Percentiles rank a stretch among this genome's conserved stretches.
Conservation (phyloP, 345 rosid species). For the Gossypium australe region DNA sequence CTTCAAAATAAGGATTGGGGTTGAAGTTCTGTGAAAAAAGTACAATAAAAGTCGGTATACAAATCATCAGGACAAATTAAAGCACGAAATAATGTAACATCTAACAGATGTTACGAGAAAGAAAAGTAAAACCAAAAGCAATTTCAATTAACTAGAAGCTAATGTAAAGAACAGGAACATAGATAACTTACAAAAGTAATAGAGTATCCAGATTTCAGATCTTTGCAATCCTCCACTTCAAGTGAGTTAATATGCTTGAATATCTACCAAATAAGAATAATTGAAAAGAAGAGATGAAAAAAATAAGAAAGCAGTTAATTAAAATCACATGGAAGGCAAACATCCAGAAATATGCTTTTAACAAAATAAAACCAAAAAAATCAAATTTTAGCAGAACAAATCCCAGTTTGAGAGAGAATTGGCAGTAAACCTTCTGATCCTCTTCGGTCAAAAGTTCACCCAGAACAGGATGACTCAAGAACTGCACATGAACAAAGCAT, state of each 20-base stretch:
- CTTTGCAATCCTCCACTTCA: background rate
- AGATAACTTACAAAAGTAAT: background rate
- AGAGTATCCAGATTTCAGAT: background rate
- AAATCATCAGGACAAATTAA: background rate
- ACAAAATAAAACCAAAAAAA: background rate
- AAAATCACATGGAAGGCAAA: background rate
- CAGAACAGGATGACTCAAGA: background rate
- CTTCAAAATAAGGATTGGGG: constrained; percentile 77
- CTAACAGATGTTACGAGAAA: background rate
- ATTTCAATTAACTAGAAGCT: background rate
- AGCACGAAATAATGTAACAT: background rate
- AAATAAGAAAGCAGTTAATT: background rate
- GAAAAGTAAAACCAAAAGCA: background rate
- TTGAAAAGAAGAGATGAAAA: background rate
- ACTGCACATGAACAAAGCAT: background rate
- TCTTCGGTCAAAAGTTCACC: background rate
- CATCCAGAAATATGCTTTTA: background rate
- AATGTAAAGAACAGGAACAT: background rate
- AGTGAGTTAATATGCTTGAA: background rate
- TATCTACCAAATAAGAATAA: background rate
- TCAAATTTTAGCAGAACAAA: background rate
- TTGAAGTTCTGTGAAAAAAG: constrained; percentile 52
- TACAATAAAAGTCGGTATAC: background rate
- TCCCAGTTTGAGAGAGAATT: background rate
- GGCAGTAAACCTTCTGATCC: background rate